phyloP scores from a whole-genome alignment of 495 filamentous ascomycete species.

The Penicillium bovifimosum region DNA sequence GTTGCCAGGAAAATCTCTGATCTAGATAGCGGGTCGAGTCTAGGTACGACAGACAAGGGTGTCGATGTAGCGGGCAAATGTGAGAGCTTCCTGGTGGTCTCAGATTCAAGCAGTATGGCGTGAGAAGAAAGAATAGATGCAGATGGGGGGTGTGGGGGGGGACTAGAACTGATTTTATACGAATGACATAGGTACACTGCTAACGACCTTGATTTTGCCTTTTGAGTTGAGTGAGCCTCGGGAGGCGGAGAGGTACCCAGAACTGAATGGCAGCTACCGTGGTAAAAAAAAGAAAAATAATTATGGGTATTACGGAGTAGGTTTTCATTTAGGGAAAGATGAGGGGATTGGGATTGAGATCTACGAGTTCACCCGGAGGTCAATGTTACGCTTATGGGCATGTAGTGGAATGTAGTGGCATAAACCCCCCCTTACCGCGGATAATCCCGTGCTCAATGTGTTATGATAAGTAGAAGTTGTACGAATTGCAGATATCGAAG shows the following conservation, averaged over 20 bases:
- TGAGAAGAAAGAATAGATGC: slow-evolving; percentile 12
- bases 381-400: neutral
- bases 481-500: neutral
- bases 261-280: neutral
- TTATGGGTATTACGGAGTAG: neutral
- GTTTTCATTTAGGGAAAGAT: neutral
- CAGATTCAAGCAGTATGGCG: slow-evolving; percentile 19
- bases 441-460: neutral
- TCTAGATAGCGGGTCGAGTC: slow-evolving; percentile 1
- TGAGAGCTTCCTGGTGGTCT: slow-evolving; percentile 14
- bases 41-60: slow-evolving; percentile 8
- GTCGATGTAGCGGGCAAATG: slow-evolving; percentile 15
- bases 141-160: neutral
- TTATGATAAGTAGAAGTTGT: neutral
- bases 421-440: neutral
- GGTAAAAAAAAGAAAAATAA: neutral
- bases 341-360: neutral
- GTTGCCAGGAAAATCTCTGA: neutral
- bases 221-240: neutral
- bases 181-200: slow-evolving; percentile 1
- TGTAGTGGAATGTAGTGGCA: neutral
- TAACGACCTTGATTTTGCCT: neutral
- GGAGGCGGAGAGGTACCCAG: slow-evolving; percentile 5
- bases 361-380: neutral
- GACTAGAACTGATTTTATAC: slow-evolving; percentile 12